Percentiles rank a stretch among this genome's conserved stretches.
These are phyloP conservation scores for Protomyces pachydermus DNA, from an alignment of 1,139 yeast species.

Conservation along the genomic window DNA sequence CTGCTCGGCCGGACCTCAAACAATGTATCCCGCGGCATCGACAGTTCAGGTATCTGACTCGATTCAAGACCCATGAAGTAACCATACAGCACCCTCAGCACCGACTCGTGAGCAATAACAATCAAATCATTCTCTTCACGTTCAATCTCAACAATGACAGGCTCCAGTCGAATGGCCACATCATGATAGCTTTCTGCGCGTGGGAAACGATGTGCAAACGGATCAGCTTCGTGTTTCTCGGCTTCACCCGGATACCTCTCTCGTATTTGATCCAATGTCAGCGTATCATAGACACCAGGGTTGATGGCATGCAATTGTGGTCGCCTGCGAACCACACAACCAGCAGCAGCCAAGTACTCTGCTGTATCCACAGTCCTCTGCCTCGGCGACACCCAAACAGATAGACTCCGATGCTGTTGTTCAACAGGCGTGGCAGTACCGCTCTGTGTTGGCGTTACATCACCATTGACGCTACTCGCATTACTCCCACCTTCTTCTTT, in stretches of 20 bases:
- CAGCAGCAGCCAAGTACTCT: slow-evolving; percentile 50
- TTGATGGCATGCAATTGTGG: slow-evolving; percentile 81
- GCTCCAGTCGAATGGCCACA: slow-evolving; percentile 89
- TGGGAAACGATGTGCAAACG: slow-evolving; percentile 88
- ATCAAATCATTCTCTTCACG: slow-evolving; percentile 79
- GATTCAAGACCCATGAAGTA: slow-evolving; percentile 90
- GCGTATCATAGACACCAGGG: slow-evolving; percentile 80
- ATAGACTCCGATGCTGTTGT: slow-evolving; percentile 25
- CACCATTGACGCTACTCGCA: neutral
- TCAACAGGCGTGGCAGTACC: neutral
- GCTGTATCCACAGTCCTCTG: slow-evolving; percentile 79
- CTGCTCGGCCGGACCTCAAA: slow-evolving; percentile 23
- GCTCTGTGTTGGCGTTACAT: neutral
- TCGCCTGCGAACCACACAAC: slow-evolving; percentile 64
- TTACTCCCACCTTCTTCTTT: slow-evolving; percentile 1
- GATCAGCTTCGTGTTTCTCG: slow-evolving; percentile 62
- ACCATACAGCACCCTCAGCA: slow-evolving; percentile 82
- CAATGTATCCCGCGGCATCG: slow-evolving; percentile 18
- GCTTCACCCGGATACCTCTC: slow-evolving; percentile 64
- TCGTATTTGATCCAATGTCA: slow-evolving; percentile 57
- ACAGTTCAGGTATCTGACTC: slow-evolving; percentile 51
- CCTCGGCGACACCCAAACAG: slow-evolving; percentile 89
- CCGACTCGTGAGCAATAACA: slow-evolving; percentile 89
- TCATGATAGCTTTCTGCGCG: slow-evolving; percentile 95
- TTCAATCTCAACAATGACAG: slow-evolving; percentile 54